These are phyloP conservation scores for Staphylotrichum longicolle DNA, from an alignment of 495 filamentous ascomycete species.

Conservation along the genomic window DNA sequence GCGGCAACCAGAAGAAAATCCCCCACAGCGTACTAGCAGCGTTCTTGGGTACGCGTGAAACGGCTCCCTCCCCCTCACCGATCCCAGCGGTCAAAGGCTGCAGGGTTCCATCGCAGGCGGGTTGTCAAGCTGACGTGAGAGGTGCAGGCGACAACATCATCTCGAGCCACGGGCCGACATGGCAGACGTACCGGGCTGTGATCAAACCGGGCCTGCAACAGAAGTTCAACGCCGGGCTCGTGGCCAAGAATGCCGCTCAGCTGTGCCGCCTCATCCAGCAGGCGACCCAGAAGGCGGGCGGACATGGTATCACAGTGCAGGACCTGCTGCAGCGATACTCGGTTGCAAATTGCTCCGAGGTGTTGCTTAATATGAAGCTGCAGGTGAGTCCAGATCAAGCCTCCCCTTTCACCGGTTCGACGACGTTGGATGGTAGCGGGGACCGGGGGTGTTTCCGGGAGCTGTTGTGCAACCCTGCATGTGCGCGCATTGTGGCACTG, in stretches of 20 bases:
- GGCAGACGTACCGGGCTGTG: constrained; percentile 19
- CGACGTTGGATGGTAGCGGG: no score
- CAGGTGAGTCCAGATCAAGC: constrained; percentile 8
- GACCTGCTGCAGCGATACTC: constrained; percentile 23
- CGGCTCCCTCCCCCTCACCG: no score
- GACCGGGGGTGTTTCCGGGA: no score
- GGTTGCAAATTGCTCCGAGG: constrained; percentile 25
- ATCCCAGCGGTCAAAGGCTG: no score
- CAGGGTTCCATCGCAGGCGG: no score
- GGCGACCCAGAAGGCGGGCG: constrained; percentile 9
- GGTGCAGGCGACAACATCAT: constrained; percentile 25
- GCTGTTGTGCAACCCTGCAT: no score
- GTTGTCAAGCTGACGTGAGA: no score
- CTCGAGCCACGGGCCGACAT: constrained; percentile 18
- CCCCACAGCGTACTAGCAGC: constrained; percentile 43
- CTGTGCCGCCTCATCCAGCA: constrained; percentile 16
- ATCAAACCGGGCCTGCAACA: constrained; percentile 21
- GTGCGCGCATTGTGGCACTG: no score
- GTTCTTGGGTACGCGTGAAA: constrained; percentile 19
- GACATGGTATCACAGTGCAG: constrained; percentile 17
- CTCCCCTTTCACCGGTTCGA: no score
- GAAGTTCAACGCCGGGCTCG: constrained; percentile 12
- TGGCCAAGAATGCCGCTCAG: constrained; percentile 13
- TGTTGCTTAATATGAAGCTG: constrained; percentile 19
- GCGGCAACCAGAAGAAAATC: constrained; percentile 50